These are phyloP conservation scores for Globisporangium rhizosaccharum DNA, from an alignment of 352 stramenopile species.

Conservation along the genomic window DNA sequence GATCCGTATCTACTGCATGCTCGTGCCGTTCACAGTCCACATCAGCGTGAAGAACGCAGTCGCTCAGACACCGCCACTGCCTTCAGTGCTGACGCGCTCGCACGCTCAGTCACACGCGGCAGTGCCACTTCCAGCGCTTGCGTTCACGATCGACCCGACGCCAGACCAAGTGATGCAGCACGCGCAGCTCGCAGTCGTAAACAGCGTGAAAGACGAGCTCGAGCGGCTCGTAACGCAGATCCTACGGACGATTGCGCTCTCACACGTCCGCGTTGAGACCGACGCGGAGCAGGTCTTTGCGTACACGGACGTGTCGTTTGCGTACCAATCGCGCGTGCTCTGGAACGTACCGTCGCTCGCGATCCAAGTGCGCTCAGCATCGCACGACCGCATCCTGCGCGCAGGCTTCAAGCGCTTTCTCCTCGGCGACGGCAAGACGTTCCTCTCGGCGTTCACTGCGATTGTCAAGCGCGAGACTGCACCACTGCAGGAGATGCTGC, in stretches of 20 bases:
- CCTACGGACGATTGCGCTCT: slow-evolving; percentile 70
- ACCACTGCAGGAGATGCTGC: slow-evolving; percentile 62
- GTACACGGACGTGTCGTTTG: slow-evolving; percentile 76
- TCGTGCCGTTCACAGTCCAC: slow-evolving; percentile 69
- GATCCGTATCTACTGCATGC: slow-evolving; percentile 57
- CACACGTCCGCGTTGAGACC: slow-evolving; percentile 59
- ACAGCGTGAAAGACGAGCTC: slow-evolving; percentile 42
- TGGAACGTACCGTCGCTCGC: slow-evolving; percentile 78
- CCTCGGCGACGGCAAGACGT: slow-evolving; percentile 60
- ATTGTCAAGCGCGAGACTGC: slow-evolving; percentile 55
- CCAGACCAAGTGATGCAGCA: slow-evolving; percentile 2
- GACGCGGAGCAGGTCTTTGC: slow-evolving; percentile 62
- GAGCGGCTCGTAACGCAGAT: slow-evolving; percentile 54
- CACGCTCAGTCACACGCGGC: too few species aligned
- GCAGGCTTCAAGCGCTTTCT: slow-evolving; percentile 70
- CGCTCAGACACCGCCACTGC: slow-evolving; percentile 5
- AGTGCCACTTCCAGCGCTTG: background rate
- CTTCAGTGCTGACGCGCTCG: too few species aligned
- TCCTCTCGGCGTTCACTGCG: slow-evolving; percentile 74
- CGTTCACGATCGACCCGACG: background rate
- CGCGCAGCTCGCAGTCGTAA: slow-evolving; percentile 16
- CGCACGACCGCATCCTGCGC: slow-evolving; percentile 41
- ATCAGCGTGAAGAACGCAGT: slow-evolving; percentile 45
- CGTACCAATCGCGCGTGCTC: slow-evolving; percentile 48
- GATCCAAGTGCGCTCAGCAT: slow-evolving; percentile 37